Evolutionary conservation across 805 yeast species (phyloP).

Genomic region (Lipomyces sp.): DNA sequence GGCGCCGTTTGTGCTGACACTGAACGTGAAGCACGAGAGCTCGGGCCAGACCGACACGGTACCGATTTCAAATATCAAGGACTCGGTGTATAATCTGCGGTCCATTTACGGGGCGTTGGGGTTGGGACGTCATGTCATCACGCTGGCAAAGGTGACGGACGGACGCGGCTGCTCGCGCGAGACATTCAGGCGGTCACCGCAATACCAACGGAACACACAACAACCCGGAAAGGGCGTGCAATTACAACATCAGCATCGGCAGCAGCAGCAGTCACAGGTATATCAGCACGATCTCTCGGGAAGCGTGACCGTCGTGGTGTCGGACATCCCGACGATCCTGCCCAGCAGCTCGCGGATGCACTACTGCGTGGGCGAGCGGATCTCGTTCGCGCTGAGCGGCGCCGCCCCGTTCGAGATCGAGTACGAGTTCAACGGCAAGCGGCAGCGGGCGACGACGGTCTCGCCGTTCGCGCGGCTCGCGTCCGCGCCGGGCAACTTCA

Average conservation of each 20-base stretch:
- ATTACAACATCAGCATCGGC: not conserved
- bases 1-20: conserved; percentile 36
- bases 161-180: conserved; percentile 63
- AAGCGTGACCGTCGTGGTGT: conserved; percentile 57
- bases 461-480: conserved; percentile 66
- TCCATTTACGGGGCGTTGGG: conserved; percentile 51
- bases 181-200: conserved; percentile 36
- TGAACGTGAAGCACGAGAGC: conserved; percentile 58
- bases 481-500: conserved; percentile 72
- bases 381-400: conserved; percentile 73
- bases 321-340: conserved; percentile 71
- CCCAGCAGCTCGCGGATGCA: conserved; percentile 45
- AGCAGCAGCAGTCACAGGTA: conserved; percentile 10
- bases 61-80: conserved; percentile 45
- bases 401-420: conserved; percentile 72
- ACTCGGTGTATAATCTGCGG: conserved; percentile 40
- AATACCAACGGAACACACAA: too few species aligned
- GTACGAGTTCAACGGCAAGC: conserved; percentile 66
- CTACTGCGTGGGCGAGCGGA: conserved; percentile 90
- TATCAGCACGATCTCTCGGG: conserved; percentile 34
- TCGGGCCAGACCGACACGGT: conserved; percentile 52
- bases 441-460: conserved; percentile 52
- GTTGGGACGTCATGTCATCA: conserved; percentile 68
- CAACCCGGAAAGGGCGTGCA: too few species aligned
- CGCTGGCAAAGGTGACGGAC: conserved; percentile 59